Percentiles rank a stretch among this genome's conserved stretches.
Evolutionary conservation across 345 rosid species (phyloP).

Genomic region (Psidium guajava): DNA sequence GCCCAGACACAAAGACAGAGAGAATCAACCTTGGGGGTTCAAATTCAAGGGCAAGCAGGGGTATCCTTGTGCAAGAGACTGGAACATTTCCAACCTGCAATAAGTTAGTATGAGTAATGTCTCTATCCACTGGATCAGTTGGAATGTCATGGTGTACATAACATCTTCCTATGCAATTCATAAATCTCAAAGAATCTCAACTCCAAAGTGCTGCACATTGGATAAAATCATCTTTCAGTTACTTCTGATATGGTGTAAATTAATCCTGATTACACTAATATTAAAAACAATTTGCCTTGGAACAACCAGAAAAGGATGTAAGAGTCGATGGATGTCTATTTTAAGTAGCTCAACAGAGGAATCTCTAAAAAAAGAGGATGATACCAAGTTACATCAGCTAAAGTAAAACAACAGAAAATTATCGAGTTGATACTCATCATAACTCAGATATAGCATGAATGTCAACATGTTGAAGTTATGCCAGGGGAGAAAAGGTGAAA

Average conservation of each 20-base stretch:
- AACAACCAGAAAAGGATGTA: neutral
- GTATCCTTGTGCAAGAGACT: conserved; percentile 68
- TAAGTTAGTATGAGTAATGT: neutral
- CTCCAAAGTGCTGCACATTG: neutral
- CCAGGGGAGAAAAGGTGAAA: neutral
- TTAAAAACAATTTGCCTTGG: neutral
- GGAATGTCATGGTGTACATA: neutral
- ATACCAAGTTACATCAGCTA: neutral
- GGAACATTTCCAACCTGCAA: conserved; percentile 73
- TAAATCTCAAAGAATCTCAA: neutral
- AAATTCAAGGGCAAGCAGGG: conserved; percentile 71
- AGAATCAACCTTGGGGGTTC: conserved; percentile 70
- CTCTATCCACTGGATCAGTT: neutral
- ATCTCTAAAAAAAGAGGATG: neutral
- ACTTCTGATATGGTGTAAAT: neutral
- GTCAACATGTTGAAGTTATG: neutral
- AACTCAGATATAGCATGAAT: neutral
- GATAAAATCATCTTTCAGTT: neutral
- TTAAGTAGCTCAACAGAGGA: neutral
- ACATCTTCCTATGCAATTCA: neutral
- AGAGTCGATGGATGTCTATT: neutral
- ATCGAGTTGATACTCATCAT: neutral
- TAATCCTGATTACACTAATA: neutral
- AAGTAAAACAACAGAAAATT: neutral
- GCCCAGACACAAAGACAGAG: neutral